Percentiles rank a stretch among this genome's conserved stretches.
Conservation (phyloP, 2,329 filamentous ascomycete genomes). For the Diatrype stigma region DNA sequence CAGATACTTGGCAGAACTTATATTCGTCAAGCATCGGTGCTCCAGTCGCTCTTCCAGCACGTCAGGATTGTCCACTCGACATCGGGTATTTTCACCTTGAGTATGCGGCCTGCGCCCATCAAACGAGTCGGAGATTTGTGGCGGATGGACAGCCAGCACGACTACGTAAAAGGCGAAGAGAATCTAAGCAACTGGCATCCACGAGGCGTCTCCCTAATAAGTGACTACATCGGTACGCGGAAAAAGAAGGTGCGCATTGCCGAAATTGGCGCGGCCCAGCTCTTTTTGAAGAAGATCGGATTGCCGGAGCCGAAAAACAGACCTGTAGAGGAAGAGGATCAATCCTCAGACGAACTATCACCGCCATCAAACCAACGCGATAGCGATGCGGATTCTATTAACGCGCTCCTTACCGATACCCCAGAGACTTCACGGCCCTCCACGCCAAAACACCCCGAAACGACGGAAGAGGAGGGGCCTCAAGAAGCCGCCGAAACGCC, state of each 20-base stretch:
- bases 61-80: constrained; percentile 83
- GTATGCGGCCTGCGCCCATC: constrained; percentile 81
- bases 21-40: constrained; percentile 80
- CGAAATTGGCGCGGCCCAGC: constrained; percentile 74
- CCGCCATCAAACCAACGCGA: constrained; percentile 31
- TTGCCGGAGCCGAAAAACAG: constrained; percentile 37
- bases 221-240: constrained; percentile 73
- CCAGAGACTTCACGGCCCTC: constrained; percentile 46
- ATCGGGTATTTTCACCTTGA: constrained; percentile 80
- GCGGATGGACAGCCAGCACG: constrained; percentile 91
- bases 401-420: constrained; percentile 55
- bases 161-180: constrained; percentile 96
- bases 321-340: constrained; percentile 30
- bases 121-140: constrained; percentile 91
- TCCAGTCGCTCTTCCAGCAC: constrained; percentile 81
- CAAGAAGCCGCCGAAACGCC: constrained; percentile 18
- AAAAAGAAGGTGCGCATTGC: constrained; percentile 70
- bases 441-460: constrained; percentile 18
- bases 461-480: constrained; percentile 18
- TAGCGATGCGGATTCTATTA: constrained; percentile 47
- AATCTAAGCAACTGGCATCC: constrained; percentile 80
- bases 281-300: constrained; percentile 58
- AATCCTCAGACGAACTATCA: constrained; percentile 31
- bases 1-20: constrained; percentile 83
- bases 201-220: constrained; percentile 83